Evolutionary conservation across 345 rosid species (phyloP), one percentile per base, ranked within the genome.

Genomic region (Cardamine chenopodiifolia): DNA sequence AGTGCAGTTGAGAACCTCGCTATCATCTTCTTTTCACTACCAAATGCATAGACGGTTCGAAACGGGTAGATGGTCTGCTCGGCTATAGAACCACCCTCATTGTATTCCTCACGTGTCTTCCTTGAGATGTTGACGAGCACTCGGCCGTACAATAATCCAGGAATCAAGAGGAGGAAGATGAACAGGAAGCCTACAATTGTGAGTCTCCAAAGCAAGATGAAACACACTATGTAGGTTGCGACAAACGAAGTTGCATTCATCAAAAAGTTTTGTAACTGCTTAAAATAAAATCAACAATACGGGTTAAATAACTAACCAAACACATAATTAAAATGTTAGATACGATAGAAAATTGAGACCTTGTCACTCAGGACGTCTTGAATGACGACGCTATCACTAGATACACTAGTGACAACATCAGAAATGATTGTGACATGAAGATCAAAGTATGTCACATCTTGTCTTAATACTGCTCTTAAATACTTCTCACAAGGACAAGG

Each of bases 21-120:
- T 25, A 90, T 75, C 65, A 90, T 89, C 85, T 86, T 89, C 80
- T 80, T 85, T 85, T 93, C 98, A 26, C 96, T 92, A 57, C 83
- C 93, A 29, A 86, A 93, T 0, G 97, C 92, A 76, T 93, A 88
- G 15, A 93, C 92, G 0, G 96, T 90, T 53, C 98, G 84, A 32
- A 89, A 93, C 82, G 82, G 88, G 0, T 97, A 92, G 84, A 93
- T 85, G 31, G 92, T 93, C 88, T 93, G 65, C 84, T 93, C 97
- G 1, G 96, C 98, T 18, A 90, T 82, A 31, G 85, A 82, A 60
- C 97, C 97, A 2, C 97, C 98, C 53, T 89, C 89, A 6, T 94
- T 88, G 75, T 93, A 93, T 40, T 92, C 88, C 74, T 93, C 89
- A 7, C 98, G 87, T 85, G 92, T 89, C 68, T 93, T 90, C 19